Evolutionary conservation across 352 stramenopile genomes (phyloP), one percentile per base, ranked within the genome.

Genomic region (Thalassiosira sp.): DNA sequence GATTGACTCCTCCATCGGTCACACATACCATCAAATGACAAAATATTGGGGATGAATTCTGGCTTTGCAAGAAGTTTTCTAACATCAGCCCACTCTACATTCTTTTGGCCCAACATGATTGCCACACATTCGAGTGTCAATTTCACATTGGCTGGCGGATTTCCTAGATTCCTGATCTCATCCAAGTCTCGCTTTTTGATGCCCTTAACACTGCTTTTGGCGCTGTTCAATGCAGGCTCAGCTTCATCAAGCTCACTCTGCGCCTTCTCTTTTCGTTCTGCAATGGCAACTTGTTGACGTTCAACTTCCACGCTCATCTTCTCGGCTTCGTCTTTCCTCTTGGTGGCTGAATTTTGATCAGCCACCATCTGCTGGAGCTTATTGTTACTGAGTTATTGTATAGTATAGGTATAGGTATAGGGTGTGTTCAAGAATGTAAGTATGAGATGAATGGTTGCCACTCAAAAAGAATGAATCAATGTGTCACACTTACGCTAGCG

Each of bases 121-220:
- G 95, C 95, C 33, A 86, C 63, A 58, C 88, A 93, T 76, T 93
- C 88, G 31, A 99, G 89, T 1, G 97, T 99, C 74, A 98, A 91
- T 51, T 97, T 95, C 24, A 99, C 96, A 59, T 97, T 97, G 48
- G 87, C 87, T 31, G 98, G 98, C 59, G 98, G 98, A 52, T 95
- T 94, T 8, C 93, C 94, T 10, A 99, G 87, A 15, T 95, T 94
- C 72, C 97, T 92, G 57, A 99, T 98, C 84, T 99, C 97, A 80
- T 99, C 97, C 20, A 99, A 90, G 83, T 99, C 96, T 15, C 94
- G 87, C 76, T 99, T 99, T 53, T 98, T 98, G 75, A 99, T 99
- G 42, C 95, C 97, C 68, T 97, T 96, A 51, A 99, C 97, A 58
- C 91, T 97, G 31, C 94, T 91, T 72, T 99, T 95, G 0, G 97